Conservation (phyloP, 352 stramenopile genomes). For the Plasmopara halstedii region DNA sequence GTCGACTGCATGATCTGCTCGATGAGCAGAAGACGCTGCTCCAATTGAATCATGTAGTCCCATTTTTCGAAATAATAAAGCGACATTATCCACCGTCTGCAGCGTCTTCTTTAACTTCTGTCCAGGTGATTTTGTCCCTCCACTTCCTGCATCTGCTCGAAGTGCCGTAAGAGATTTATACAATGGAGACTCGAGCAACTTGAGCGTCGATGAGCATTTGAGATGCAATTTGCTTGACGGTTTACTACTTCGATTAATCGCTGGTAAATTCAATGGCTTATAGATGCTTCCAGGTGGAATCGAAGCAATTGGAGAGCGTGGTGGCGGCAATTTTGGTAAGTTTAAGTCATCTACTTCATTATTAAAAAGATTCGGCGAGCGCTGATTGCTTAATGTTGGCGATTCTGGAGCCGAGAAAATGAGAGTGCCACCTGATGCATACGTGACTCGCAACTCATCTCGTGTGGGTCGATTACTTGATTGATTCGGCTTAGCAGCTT, state of each 20-base stretch:
- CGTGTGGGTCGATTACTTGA: conserved; percentile 24
- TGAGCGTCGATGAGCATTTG: conserved; percentile 26
- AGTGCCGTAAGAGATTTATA: conserved; percentile 66
- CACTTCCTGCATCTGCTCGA: conserved; percentile 23
- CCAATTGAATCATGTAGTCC: conserved; percentile 38
- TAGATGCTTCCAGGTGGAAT: conserved; percentile 17
- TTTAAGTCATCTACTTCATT: conserved; percentile 1
- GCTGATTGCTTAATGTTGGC: conserved; percentile 13
- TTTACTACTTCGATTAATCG: conserved; percentile 27
- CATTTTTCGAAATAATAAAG: conserved; percentile 59
- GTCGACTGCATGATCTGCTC: conserved; percentile 59
- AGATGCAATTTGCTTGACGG: conserved; percentile 10
- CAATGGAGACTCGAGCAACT: conserved; percentile 62
- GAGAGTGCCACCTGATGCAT: conserved; percentile 41
- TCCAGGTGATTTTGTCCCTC: conserved; percentile 6
- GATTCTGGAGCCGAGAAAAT: conserved; percentile 34
- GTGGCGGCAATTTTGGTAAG: conserved; percentile 15
- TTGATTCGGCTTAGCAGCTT: conserved; percentile 7
- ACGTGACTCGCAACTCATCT: conserved; percentile 53
- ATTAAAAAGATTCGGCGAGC: conserved; percentile 27
- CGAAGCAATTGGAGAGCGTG: conserved; percentile 16
- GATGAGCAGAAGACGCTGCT: conserved; percentile 22
- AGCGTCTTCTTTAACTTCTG: conserved; percentile 50
- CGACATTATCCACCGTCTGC: conserved; percentile 66
- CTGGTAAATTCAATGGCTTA: conserved; percentile 19